These are phyloP conservation scores for Clonostachys byssicola DNA, from an alignment of 2,329 filamentous ascomycete species.

Conservation along the genomic window DNA sequence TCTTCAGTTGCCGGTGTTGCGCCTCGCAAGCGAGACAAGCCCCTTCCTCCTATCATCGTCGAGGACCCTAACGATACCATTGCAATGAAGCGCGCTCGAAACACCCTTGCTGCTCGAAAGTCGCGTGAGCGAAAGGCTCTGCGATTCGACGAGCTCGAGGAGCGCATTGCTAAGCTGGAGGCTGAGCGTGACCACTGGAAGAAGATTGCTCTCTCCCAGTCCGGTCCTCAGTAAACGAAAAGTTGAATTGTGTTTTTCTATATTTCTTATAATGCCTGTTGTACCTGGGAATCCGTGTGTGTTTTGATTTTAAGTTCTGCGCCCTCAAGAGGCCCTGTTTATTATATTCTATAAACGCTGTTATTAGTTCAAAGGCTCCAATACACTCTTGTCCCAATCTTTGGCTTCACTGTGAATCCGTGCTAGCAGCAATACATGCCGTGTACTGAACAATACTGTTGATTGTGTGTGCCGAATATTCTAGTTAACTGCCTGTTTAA, in stretches of 20 bases:
- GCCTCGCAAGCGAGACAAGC: slow-evolving; percentile 74
- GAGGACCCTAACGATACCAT: slow-evolving; percentile 68
- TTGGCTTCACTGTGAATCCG: no score
- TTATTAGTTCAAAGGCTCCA: no score
- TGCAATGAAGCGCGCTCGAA: slow-evolving; percentile 91
- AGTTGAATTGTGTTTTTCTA: slow-evolving; percentile 1
- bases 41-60: slow-evolving; percentile 72
- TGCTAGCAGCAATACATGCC: no score
- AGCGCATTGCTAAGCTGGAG: slow-evolving; percentile 65
- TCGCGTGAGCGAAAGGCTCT: slow-evolving; percentile 83
- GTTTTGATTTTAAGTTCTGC: no score
- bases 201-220: slow-evolving; percentile 41
- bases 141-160: slow-evolving; percentile 70
- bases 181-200: slow-evolving; percentile 65
- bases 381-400: no score
- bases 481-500: no score
- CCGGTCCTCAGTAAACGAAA: slow-evolving; percentile 17
- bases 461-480: no score
- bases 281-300: background rate
- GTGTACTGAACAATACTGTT: no score
- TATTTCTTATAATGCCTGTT: slow-evolving; percentile 3
- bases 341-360: no score
- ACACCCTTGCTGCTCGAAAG: slow-evolving; percentile 90
- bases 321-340: no score
- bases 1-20: slow-evolving; percentile 68